Percentiles rank a stretch among this genome's conserved stretches.
Conservation (phyloP, 179 eudicot genomes). For the Heliamphora pulchella region DNA sequence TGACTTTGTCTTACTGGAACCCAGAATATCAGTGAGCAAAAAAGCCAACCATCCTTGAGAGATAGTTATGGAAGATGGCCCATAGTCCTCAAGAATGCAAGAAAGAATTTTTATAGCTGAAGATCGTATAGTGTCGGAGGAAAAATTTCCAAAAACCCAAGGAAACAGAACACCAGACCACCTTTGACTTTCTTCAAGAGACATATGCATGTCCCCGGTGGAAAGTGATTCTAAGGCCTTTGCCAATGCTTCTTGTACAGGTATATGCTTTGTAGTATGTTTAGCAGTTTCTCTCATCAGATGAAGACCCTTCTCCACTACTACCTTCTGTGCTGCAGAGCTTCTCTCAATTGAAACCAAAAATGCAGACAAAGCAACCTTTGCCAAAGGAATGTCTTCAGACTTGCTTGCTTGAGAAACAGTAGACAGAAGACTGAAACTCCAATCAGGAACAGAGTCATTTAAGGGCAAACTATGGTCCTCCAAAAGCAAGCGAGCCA, state of each 20-base stretch:
- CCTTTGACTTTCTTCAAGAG: constrained; percentile 90
- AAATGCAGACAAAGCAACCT: constrained; percentile 79
- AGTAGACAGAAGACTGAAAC: constrained; percentile 79
- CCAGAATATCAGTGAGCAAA: constrained; percentile 62
- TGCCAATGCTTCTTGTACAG: constrained; percentile 81
- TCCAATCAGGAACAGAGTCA: constrained; percentile 85
- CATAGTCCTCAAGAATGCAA: constrained; percentile 76
- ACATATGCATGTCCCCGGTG: constrained; percentile 52
- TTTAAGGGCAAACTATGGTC: constrained; percentile 60
- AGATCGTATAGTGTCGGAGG: constrained; percentile 55
- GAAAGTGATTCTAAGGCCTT: constrained; percentile 72
- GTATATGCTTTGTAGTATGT: constrained; percentile 49
- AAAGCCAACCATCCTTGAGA: constrained; percentile 95
- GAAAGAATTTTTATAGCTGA: constrained; percentile 76
- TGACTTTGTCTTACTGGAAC: constrained; percentile 41
- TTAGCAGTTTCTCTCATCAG: constrained; percentile 86
- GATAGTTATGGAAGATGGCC: constrained; percentile 74
- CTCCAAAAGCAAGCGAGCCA: constrained; percentile 77
- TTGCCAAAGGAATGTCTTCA: constrained; percentile 72
- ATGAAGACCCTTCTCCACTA: constrained; percentile 78
- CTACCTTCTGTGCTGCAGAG: constrained; percentile 53
- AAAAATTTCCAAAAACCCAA: constrained; percentile 69
- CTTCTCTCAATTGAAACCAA: constrained; percentile 77
- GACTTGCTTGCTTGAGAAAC: constrained; percentile 82
- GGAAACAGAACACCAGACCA: constrained; percentile 82